phyloP scores from a whole-genome alignment of 495 filamentous ascomycete species.

The Penicillium macrosclerotiorum region DNA sequence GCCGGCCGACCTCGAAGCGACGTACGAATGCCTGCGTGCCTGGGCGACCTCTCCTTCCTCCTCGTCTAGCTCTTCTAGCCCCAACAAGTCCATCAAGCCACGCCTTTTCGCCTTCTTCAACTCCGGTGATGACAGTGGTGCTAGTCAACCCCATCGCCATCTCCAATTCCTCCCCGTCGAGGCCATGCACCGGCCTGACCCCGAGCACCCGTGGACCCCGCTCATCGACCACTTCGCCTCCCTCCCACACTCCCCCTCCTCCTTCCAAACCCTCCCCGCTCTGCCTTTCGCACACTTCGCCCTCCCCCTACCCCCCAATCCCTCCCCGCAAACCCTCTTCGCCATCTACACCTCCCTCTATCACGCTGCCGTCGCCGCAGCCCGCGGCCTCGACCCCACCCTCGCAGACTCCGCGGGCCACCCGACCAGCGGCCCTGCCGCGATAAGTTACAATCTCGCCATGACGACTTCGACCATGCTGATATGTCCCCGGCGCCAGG shows the following conservation, averaged over 20 bases:
- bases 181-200: conserved; percentile 57
- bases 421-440: conserved; percentile 41
- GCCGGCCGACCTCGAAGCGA: conserved; percentile 59
- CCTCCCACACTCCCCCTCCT: conserved; percentile 16
- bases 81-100: not conserved
- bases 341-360: conserved; percentile 55
- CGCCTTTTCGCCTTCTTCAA: conserved; percentile 81
- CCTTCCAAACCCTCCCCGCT: conserved; percentile 25
- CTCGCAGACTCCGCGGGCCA: not conserved
- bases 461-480: conserved; percentile 70
- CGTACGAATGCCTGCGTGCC: conserved; percentile 62
- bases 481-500: conserved; percentile 59
- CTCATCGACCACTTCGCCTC: conserved; percentile 49
- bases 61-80: not conserved
- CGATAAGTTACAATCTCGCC: conserved; percentile 76
- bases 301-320: conserved; percentile 36
- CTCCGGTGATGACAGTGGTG: conserved; percentile 71
- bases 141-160: conserved; percentile 77
- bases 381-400: conserved; percentile 10
- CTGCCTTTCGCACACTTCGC: conserved; percentile 57
- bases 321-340: conserved; percentile 40
- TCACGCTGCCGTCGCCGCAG: conserved; percentile 43
- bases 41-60: conserved; percentile 40
- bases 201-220: conserved; percentile 46
- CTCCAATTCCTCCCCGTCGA: conserved; percentile 74